Evolutionary conservation across 1,284 basidiomycete genomes (phyloP).

Genomic region (Marasmius fiardii): DNA sequence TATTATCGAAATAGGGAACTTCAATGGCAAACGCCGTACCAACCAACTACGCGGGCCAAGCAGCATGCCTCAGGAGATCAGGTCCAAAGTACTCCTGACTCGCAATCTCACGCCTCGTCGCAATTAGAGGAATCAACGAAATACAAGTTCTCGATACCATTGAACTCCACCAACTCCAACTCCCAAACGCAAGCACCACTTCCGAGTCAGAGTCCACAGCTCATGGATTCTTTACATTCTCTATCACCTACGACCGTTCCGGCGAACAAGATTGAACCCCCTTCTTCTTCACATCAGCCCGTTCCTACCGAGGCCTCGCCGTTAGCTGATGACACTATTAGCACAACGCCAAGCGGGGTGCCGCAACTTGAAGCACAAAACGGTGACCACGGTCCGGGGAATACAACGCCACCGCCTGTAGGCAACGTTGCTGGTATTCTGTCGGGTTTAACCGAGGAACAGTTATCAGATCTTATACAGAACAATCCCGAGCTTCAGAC

Average conservation of each 20-base stretch:
- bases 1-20: neutral
- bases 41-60: neutral
- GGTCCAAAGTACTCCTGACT: neutral
- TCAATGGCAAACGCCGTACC: neutral
- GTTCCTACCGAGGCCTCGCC: neutral
- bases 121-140: neutral
- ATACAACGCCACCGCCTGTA: neutral
- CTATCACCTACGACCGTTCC: neutral
- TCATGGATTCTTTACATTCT: neutral
- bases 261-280: neutral
- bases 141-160: neutral
- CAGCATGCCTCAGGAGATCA: neutral
- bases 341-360: neutral
- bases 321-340: too few species aligned
- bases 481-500: slow-evolving; percentile 33
- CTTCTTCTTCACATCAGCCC: neutral
- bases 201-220: neutral
- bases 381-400: neutral
- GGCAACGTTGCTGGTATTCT: slow-evolving; percentile 21
- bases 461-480: slow-evolving; percentile 31
- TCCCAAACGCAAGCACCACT: neutral
- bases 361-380: neutral
- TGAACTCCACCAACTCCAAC: neutral
- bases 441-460: slow-evolving; percentile 28
- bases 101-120: neutral